Base-by-base conservation (phyloP, 495 filamentous ascomycete genomes). In the Penicillium diatomitis region DNA sequence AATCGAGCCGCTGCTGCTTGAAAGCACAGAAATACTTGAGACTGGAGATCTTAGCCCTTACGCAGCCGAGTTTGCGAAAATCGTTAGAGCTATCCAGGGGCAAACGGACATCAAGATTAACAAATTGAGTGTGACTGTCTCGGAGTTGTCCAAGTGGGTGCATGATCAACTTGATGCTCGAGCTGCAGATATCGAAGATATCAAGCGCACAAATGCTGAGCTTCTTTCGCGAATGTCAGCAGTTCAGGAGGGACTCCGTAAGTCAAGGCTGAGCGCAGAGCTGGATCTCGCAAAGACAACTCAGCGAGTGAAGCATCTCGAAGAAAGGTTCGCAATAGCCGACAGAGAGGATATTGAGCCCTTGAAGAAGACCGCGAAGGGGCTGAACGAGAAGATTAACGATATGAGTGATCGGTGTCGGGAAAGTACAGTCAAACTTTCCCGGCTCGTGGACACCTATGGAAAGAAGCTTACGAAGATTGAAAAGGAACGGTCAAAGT, bases 101-200 rank as follows among this genome's bases (percentile, higher is more conserved):
- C 44, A 47, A 12, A 8, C 45, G 3, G 50, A 60, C 11, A 11
- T 30, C n/a, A 45, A 42, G 1, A 40, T 51, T 10, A 37, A 31
- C n/a, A 38, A 3, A 20, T 29, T 54, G n/a, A 49, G 8, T 37
- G 35, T 40, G 2, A 54, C 51, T 12, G 4, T 54, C 3, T 47
- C 53, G 6, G 53, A 56, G 11, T 42, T 56, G 1, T 49, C 45
- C 2, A 38, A 27, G 32, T 56, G 57, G 57, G 40, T 56, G n/a
- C 32, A 46, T 8, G 42, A 46, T 33, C 50, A 60, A 8, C 53
- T 60, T 34, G 46, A 47, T 3, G 45, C 44, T 30, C 47, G 53
- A 27, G 49, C 47, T 4, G 20, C 41, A 31, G 44, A 9, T 11
- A 41, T 48, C 8, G 32, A 41, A 0, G 57, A 60, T 32, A 12